Evolutionary conservation across 768 basidiomycete genomes (phyloP).

Genomic region (Agaricus sinodeliciosus): DNA sequence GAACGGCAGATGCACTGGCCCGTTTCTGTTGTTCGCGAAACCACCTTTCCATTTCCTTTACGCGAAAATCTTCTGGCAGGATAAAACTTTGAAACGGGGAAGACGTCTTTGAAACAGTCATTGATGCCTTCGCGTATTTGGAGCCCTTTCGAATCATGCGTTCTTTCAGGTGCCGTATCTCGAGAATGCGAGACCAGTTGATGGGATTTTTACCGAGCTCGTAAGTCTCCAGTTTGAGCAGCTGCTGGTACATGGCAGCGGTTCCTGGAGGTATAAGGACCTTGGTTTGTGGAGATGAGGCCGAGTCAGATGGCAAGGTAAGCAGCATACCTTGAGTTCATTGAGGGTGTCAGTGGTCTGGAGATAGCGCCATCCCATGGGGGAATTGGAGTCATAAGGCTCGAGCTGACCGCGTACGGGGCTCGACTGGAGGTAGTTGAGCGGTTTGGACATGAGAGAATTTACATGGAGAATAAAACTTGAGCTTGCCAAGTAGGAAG

Average conservation of each 20-base stretch:
- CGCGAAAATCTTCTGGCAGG: conserved; percentile 64
- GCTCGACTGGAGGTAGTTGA: conserved; percentile 55
- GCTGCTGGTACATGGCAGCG: conserved; percentile 56
- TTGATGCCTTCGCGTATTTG: conserved; percentile 42
- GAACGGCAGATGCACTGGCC: conserved; percentile 21
- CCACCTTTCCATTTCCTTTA: conserved; percentile 80
- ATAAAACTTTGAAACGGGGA: conserved; percentile 58
- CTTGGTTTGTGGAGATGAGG: conserved; percentile 23
- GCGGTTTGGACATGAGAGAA: conserved; percentile 21
- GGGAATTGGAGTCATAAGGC: conserved; percentile 49
- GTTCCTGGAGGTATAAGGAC: conserved; percentile 66
- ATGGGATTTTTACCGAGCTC: conserved; percentile 57
- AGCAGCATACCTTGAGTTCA: conserved; percentile 53
- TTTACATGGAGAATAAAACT: too few species aligned
- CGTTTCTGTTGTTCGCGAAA: conserved; percentile 49
- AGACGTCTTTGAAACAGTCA: conserved; percentile 30
- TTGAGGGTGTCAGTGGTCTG: conserved; percentile 74
- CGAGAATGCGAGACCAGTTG: conserved; percentile 63
- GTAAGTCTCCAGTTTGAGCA: conserved; percentile 52
- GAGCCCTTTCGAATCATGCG: conserved; percentile 78
- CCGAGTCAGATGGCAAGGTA: neutral
- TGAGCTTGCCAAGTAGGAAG: neutral
- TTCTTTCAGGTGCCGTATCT: conserved; percentile 75
- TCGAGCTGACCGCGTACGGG: conserved; percentile 74
- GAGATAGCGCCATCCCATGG: conserved; percentile 61